A percentile compares a stretch with the other conserved stretches of the same genome.
Evolutionary conservation across 23 red algal genomes (phyloP).

Genomic region (Gracilaria caudata): DNA sequence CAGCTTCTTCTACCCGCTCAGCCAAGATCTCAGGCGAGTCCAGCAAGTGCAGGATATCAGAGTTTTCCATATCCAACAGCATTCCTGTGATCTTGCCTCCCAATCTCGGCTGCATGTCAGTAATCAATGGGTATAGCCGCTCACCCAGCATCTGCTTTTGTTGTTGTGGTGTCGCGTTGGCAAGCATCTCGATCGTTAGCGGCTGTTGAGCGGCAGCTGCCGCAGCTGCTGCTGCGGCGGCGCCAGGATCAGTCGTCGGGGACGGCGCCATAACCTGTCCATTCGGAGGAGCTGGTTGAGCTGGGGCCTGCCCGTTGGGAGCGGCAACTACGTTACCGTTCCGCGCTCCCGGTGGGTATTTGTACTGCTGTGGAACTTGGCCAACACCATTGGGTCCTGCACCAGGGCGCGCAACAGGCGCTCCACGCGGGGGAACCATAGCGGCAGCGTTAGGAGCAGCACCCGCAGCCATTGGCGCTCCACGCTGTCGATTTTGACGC

Average conservation of each 20-base stretch:
- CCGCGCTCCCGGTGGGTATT: slow-evolving; percentile 78
- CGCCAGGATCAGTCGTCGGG: slow-evolving; percentile 1
- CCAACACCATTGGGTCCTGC: slow-evolving; percentile 28
- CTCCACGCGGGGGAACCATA: slow-evolving; percentile 43
- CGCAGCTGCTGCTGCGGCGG: slow-evolving; percentile 17
- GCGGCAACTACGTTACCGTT: slow-evolving; percentile 55
- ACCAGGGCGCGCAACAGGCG: slow-evolving; percentile 28
- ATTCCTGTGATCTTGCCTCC: slow-evolving; percentile 98
- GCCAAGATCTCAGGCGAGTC: slow-evolving; percentile 87
- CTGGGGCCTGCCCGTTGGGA: slow-evolving; percentile 31
- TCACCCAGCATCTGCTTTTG: slow-evolving; percentile 99
- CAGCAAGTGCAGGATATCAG: slow-evolving; percentile 93
- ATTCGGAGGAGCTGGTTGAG: background rate
- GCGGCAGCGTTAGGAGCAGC: slow-evolving; percentile 18
- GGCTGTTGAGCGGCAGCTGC: slow-evolving; percentile 28
- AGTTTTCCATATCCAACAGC: slow-evolving; percentile 98
- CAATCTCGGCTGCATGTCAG: slow-evolving; percentile 79
- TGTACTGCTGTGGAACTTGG: slow-evolving; percentile 64
- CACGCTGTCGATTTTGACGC: slow-evolving; percentile 77
- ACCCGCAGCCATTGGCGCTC: slow-evolving; percentile 37
- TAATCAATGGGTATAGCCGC: slow-evolving; percentile 89
- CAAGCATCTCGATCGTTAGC: slow-evolving; percentile 91
- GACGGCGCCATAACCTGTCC: slow-evolving; percentile 14
- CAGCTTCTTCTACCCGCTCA: slow-evolving; percentile 94
- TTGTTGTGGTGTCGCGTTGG: slow-evolving; percentile 83